A percentile compares a stretch with the other conserved stretches of the same genome.
phyloP scores from a whole-genome alignment of 179 eudicot genomes.

The Nepenthes alata region DNA sequence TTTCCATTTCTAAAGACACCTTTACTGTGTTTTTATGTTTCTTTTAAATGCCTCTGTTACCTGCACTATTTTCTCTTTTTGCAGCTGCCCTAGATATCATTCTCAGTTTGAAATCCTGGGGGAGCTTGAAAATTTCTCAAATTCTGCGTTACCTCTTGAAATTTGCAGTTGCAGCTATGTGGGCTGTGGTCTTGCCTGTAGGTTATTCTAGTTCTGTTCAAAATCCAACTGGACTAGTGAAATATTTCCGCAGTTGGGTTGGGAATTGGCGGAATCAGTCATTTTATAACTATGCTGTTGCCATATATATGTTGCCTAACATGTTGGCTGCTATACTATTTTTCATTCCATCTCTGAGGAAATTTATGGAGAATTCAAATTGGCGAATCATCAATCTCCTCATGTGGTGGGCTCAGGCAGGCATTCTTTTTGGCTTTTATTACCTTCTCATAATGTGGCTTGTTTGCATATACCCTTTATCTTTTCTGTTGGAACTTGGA shows the following conservation, averaged over 20 bases:
- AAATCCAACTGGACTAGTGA: constrained; percentile 58
- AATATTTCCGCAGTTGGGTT: constrained; percentile 60
- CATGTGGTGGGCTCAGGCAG: constrained; percentile 99
- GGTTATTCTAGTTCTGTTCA: constrained; percentile 49
- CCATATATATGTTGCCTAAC: constrained; percentile 73
- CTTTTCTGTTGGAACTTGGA: neutral
- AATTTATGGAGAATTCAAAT: constrained; percentile 73
- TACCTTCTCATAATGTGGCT: neutral
- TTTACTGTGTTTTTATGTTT: no score
- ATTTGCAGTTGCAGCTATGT: constrained; percentile 65
- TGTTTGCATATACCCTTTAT: neutral
- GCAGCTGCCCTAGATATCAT: constrained; percentile 81
- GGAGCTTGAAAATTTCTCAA: constrained; percentile 73
- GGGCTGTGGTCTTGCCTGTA: constrained; percentile 83
- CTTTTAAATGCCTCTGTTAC: no score
- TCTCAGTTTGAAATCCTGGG: constrained; percentile 86
- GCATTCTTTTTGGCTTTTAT: constrained; percentile 8
- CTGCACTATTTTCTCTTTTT: neutral
- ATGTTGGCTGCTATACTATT: constrained; percentile 58
- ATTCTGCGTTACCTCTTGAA: constrained; percentile 78
- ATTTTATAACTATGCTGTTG: constrained; percentile 52
- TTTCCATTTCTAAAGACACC: no score
- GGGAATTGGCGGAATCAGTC: constrained; percentile 44
- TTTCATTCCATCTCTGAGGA: constrained; percentile 61
- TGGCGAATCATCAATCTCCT: constrained; percentile 49